phyloP scores from a whole-genome alignment of 2,329 filamentous ascomycete genomes.

The Venturia carpophila region DNA sequence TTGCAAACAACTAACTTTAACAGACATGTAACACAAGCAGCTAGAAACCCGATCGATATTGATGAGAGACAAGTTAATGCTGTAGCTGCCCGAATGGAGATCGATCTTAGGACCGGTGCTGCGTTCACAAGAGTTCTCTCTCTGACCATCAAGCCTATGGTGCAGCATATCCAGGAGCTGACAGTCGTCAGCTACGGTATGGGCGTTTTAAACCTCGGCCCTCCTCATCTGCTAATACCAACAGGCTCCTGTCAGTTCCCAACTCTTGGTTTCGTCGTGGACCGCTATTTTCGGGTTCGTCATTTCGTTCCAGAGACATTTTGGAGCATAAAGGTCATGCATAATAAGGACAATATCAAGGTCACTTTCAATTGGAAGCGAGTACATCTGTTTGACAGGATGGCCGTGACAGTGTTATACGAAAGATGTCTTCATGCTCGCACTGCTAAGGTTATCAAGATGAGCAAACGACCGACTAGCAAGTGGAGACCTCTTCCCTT shows the following conservation, averaged over 20 bases:
- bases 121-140: conserved; percentile 88
- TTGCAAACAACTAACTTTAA: not conserved
- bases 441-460: conserved; percentile 70
- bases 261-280: conserved; percentile 92
- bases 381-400: conserved; percentile 78
- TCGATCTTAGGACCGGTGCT: conserved; percentile 84
- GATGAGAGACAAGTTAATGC: conserved; percentile 84
- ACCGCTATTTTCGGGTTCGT: conserved; percentile 86
- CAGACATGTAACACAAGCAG: conserved; percentile 80
- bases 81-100: conserved; percentile 79
- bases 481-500: conserved; percentile 92
- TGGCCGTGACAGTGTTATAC: conserved; percentile 70
- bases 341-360: conserved; percentile 67
- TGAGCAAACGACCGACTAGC: conserved; percentile 82
- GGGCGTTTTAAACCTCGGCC: conserved; percentile 26
- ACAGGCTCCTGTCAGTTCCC: conserved; percentile 90
- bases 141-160: conserved; percentile 67
- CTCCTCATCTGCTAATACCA: not conserved
- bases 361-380: conserved; percentile 81
- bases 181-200: conserved; percentile 68
- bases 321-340: conserved; percentile 82
- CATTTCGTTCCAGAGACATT: conserved; percentile 91
- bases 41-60: conserved; percentile 64
- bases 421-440: conserved; percentile 75
- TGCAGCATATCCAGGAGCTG: conserved; percentile 50